These are phyloP conservation scores for Hemisphaericaspora lyxosophila DNA, from an alignment of 1,139 yeast genomes.

Conservation along the genomic window DNA sequence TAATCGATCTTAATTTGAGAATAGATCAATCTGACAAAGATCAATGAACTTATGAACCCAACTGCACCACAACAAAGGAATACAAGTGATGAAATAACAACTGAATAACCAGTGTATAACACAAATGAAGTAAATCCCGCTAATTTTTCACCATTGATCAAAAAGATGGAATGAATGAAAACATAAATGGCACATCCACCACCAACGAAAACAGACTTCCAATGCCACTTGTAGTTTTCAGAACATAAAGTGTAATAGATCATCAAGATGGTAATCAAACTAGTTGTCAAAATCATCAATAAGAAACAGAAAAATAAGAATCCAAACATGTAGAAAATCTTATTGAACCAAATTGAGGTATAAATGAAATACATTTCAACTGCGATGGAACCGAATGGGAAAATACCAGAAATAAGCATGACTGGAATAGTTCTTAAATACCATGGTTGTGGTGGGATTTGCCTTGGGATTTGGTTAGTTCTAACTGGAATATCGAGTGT, in stretches of 20 bases:
- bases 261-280: slow-evolving; percentile 76
- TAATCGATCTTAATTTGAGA: slow-evolving; percentile 81
- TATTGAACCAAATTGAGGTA: slow-evolving; percentile 91
- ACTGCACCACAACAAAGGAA: slow-evolving; percentile 86
- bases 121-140: slow-evolving; percentile 77
- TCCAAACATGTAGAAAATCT: slow-evolving; percentile 96
- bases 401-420: slow-evolving; percentile 77
- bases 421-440: slow-evolving; percentile 69
- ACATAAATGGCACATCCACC: slow-evolving; percentile 89
- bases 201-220: slow-evolving; percentile 87
- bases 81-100: slow-evolving; percentile 65
- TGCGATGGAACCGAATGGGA: slow-evolving; percentile 94
- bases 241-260: slow-evolving; percentile 83
- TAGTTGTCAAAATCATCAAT: slow-evolving; percentile 78
- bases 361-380: slow-evolving; percentile 89
- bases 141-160: slow-evolving; percentile 63
- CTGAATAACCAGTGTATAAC: slow-evolving; percentile 83
- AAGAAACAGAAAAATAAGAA: slow-evolving; percentile 85
- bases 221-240: slow-evolving; percentile 96
- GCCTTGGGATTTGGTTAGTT: slow-evolving; percentile 93
- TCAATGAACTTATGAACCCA: slow-evolving; percentile 75
- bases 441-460: slow-evolving; percentile 89
- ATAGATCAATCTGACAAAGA: slow-evolving; percentile 78
- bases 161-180: slow-evolving; percentile 75
- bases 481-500: slow-evolving; percentile 70